A percentile compares a stretch with the other conserved stretches of the same genome.
Evolutionary conservation across 208 protist genomes (phyloP).

Genomic region (Trypanosoma theileri): DNA sequence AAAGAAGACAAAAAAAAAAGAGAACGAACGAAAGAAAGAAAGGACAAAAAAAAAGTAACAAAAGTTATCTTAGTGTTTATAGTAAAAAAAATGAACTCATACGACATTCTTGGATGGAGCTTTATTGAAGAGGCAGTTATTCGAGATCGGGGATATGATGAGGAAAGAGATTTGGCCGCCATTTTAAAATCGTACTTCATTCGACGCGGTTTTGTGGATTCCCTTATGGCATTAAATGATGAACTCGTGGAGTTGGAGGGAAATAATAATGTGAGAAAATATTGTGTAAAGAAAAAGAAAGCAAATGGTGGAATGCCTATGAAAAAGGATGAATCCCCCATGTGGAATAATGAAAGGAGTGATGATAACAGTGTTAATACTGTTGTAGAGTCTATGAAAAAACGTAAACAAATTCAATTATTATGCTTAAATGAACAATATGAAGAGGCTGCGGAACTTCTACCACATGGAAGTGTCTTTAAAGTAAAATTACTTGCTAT

Average conservation of each 20-base stretch:
- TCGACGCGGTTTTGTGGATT: conserved; percentile 58
- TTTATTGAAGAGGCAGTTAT: conserved; percentile 75
- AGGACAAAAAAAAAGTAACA: conserved; percentile 11
- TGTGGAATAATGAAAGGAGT: not conserved
- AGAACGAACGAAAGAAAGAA: not conserved
- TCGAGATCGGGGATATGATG: conserved; percentile 55
- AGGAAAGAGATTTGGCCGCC: conserved; percentile 50
- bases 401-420: conserved; percentile 53
- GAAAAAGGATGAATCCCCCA: too few species aligned
- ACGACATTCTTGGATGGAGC: conserved; percentile 36
- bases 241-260: conserved; percentile 24
- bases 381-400: conserved; percentile 13
- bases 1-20: not conserved
- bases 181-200: conserved; percentile 72
- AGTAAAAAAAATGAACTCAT: conserved; percentile 23
- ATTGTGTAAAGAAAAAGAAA: not conserved
- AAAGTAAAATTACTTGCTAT: conserved; percentile 62
- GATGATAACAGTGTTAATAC: not conserved
- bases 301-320: not conserved
- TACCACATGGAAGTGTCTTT: conserved; percentile 45
- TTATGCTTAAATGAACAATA: conserved; percentile 53
- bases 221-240: conserved; percentile 48
- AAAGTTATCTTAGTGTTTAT: conserved; percentile 2
- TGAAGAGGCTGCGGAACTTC: conserved; percentile 44
- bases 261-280: not conserved